Conservation (phyloP, 176 grass and related monocot genomes). For the Metroxylon sagu region DNA sequence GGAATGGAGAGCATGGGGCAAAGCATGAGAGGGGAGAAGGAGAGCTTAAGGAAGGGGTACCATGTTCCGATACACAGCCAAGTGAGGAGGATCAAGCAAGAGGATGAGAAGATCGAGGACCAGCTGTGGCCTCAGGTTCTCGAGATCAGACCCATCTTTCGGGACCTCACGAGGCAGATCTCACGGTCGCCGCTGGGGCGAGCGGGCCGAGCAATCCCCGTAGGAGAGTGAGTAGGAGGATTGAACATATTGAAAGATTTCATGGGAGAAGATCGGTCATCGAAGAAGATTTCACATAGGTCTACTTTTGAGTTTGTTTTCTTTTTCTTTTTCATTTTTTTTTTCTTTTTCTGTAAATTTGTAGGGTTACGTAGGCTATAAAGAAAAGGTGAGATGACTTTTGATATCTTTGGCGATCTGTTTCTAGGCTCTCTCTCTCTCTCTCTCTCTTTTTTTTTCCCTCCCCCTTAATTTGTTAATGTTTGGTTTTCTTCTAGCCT, state of each 20-base stretch:
- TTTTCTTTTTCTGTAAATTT: no score
- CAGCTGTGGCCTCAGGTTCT: slow-evolving; percentile 28
- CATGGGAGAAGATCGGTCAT: no score
- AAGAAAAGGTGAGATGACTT: no score
- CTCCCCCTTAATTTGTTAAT: no score
- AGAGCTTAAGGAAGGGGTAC: background rate
- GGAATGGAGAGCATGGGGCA: slow-evolving; percentile 29
- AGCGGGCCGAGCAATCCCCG: slow-evolving; percentile 35
- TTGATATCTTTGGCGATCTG: no score
- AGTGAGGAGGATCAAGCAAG: slow-evolving; percentile 57
- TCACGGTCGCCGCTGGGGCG: slow-evolving; percentile 47
- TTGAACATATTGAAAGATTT: no score
- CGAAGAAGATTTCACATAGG: background rate
- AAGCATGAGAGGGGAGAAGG: background rate
- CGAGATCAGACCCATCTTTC: slow-evolving; percentile 27
- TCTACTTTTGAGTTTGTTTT: no score
- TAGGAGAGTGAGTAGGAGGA: slow-evolving; percentile 22
- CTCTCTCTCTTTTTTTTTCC: no score
- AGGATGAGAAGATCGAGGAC: slow-evolving; percentile 37
- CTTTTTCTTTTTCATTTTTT: no score
- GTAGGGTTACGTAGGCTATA: no score
- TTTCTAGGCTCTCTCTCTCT: no score
- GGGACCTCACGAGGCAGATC: slow-evolving; percentile 22
- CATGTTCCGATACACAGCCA: slow-evolving; percentile 41
- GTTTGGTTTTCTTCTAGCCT: no score